Evolutionary conservation across 202 grass and related monocot species (phyloP), one percentile per base, ranked within the genome.

Genomic region (Dendrocalamus latiflorus): DNA sequence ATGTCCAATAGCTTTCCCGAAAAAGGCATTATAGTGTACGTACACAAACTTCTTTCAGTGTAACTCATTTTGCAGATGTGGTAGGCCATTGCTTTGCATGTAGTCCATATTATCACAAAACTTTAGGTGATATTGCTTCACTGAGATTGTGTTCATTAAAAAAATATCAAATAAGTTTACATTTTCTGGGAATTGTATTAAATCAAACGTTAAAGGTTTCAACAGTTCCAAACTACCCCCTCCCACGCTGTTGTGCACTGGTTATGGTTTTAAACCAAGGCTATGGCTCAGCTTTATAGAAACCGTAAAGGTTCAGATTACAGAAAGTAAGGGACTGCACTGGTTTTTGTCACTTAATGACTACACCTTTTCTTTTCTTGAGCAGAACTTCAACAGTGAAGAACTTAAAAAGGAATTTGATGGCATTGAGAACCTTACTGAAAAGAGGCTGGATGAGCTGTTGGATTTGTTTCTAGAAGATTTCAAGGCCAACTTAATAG

Each of bases 371-470:
- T 74, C 3, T 65, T 70, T 86, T 72, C 34, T 77, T 28, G 20
- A 41, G n/a, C 86, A 91, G 90, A 70, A 89, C 42, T 82, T 91
- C 65, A 85, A 77, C 44, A 91, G 26, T 44, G 85, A 91, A 76
- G 50, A 91, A 8, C 67, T 82, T 6, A 77, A 30, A 48, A 86
- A 83, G n/a, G 82, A 91, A 37, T 78, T 91, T 17, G 13, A 83
- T 70, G 73, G 79, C 61, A 67, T 76, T 16, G 65, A 80, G 48
- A 83, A 53, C 26, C 81, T 91, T 22, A 87, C 86, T 68, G 88
- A 87, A 85, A 83, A 86, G 47, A 87, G 26, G 73, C 9, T 96
- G 20, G 83, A 91, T 3, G 80, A 89, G 17, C 67, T 91, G 13
- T 61, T 90, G 48, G 51, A 70, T 79, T 55, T 65, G 28, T 93